phyloP scores from a whole-genome alignment of 306 rosid species.

The Oemleria cerasiformis region DNA sequence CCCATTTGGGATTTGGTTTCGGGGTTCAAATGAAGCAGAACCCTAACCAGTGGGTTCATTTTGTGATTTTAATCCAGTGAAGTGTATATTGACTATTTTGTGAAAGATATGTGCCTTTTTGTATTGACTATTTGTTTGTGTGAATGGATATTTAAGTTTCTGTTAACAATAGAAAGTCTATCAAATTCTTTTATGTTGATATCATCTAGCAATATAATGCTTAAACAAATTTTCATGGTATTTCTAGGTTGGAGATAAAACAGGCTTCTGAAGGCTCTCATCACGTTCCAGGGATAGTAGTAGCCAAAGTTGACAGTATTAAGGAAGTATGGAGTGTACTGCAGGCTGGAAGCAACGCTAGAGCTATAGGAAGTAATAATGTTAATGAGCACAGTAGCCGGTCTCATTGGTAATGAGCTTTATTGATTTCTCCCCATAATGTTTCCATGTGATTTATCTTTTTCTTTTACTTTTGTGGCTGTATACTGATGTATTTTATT shows the following conservation, averaged over 20 bases:
- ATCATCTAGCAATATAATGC: neutral
- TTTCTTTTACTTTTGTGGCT: neutral
- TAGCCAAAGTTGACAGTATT: slow-evolving; percentile 20
- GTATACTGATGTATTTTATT: too few relatives aligned
- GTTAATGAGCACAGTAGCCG: slow-evolving; percentile 24
- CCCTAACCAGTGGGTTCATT: too few relatives aligned
- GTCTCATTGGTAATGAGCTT: slow-evolving; percentile 20
- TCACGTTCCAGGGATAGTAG: slow-evolving; percentile 21
- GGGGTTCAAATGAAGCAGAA: too few relatives aligned
- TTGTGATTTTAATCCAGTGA: too few relatives aligned
- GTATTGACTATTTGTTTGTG: slow-evolving; percentile 29
- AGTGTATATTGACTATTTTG: too few relatives aligned
- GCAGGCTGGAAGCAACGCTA: slow-evolving; percentile 23
- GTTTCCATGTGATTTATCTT: neutral
- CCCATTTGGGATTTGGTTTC: too few relatives aligned
- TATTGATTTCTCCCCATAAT: neutral
- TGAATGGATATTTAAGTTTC: slow-evolving; percentile 22
- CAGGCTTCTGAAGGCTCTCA: slow-evolving; percentile 20
- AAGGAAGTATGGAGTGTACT: slow-evolving; percentile 19
- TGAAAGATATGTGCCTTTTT: slow-evolving; percentile 30
- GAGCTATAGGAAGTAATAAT: slow-evolving; percentile 19
- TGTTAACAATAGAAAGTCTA: neutral
- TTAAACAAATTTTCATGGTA: neutral
- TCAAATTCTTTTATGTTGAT: too few relatives aligned
- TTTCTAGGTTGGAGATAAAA: slow-evolving; percentile 21